Base-by-base conservation (phyloP, 148 eudicot species). In the Heliamphora exappendiculata region DNA sequence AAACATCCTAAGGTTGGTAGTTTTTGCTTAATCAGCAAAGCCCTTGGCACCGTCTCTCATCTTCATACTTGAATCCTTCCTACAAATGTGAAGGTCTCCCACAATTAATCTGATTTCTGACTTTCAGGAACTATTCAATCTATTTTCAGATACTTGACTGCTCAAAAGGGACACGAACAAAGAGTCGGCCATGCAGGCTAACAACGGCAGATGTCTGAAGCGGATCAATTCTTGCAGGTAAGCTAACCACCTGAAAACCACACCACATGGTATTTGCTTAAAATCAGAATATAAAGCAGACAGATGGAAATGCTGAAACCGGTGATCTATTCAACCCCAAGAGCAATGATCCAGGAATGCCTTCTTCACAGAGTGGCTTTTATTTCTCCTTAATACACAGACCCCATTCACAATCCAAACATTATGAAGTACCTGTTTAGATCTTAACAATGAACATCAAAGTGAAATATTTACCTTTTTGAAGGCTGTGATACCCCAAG, bases 401-500 rank as follows among this genome's bases (percentile, higher is more conserved):
- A 4, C 19, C 41, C 19, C 41, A 29, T 19, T 16, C 37, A 51
- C 7, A 58, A 41, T 57, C 8, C 16, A 13, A 16, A 37, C 42
- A 54, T 31, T 19, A 47, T 64, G 41, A 37, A 2, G 31, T 31
- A 70, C 7, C 41, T 33, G 66, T 60, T 5, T n/a, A 74, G 14
- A 20, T 53, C 22, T 20, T 9, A 39, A n/a, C 19, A 4, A 67
- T 11, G 1, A 42, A 6, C 33, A 73, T 49, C 5, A 37, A 6
- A 5, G 42, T 31, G 58, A 76, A 34, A 50, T 42, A 49, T 3
- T 22, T 55, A 93, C 98, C 98, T 93, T 93, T 80, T 85, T 88
- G 77, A 93, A 93, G 36, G 96, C 87, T 37, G 96, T 89, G 70
- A 93, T 91, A 34, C 98, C 98, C 98, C 98, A 93, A 24, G 98